Evolutionary conservation across 2,329 filamentous ascomycete species (phyloP), one percentile per base, ranked within the genome.

Genomic region (Diaporthe nobilis): DNA sequence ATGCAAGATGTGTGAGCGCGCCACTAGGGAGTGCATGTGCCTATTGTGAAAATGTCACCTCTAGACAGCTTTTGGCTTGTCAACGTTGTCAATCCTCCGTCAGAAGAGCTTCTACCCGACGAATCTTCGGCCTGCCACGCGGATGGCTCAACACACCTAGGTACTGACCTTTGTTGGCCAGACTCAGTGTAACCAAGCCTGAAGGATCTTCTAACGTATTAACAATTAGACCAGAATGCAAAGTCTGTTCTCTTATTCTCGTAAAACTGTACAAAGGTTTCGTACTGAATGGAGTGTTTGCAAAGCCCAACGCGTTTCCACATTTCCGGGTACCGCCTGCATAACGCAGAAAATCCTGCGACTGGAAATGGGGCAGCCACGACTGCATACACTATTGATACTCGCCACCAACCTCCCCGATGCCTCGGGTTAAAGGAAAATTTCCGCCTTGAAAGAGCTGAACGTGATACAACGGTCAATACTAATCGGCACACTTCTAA

Each of bases 11-110:
- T 68, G 63, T 20, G 31, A 49, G 37, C 37, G 37, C 37, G n/a
- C 34, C 47, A 68, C 47, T 55, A 25, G 53, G 31, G 39, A 49
- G 31, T 55, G 47, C 65, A 37, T 28, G 17, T 68, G 63, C 47
- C 22, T 53, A 31, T 42, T 39, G 28, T 68, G 47, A 25, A 39
- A 53, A 22, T 20, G 12, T 68, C 65, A 42, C 31, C 65, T 53
- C 31, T 15, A 39, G 47, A 51, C 65, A 53, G 31, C 6, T 2
- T 68, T 39, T 47, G 47, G 34, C 22, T 28, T 20, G 15, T 13
- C 63, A 37, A 12, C 2, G 13, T 37, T 13, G 13, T 39, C 22
- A n/a, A 39, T 34, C 12, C 4, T 20, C 31, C 6, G 4, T 8
- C 31, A 5, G 12, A 8, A 34, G 17, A 39, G 6, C 4, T 12